A percentile compares a stretch with the other conserved stretches of the same genome.
Evolutionary conservation across 2,329 filamentous ascomycete species (phyloP).

Genomic region (Xylogone sp.): DNA sequence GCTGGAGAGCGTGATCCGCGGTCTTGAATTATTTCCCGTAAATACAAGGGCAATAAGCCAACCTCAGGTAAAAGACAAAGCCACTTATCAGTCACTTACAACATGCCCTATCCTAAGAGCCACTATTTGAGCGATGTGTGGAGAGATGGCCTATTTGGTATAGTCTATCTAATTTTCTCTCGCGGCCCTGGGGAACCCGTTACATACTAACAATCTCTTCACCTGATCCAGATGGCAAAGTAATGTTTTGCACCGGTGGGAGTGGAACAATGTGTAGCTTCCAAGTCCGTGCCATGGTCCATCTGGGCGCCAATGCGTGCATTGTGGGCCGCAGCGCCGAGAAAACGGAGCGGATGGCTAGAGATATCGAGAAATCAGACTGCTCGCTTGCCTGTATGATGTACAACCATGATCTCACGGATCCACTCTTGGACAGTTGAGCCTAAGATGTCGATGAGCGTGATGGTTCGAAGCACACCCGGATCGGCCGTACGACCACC

Average conservation of each 20-base stretch:
- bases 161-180: conserved; percentile 16
- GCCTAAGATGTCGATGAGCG: no score
- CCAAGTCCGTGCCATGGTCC: conserved; percentile 82
- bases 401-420: no score
- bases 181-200: neutral
- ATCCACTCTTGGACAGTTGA: no score
- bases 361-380: neutral
- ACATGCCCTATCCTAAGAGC: conserved; percentile 65
- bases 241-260: conserved; percentile 88
- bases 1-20: neutral
- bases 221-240: conserved; percentile 62
- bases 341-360: conserved; percentile 74
- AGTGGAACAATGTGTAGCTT: conserved; percentile 88
- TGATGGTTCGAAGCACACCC: no score
- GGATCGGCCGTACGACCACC: no score
- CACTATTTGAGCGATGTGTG: conserved; percentile 76
- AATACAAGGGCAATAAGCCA: neutral
- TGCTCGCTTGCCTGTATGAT: no score
- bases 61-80: neutral
- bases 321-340: conserved; percentile 83
- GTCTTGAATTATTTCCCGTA: neutral
- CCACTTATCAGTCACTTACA: neutral
- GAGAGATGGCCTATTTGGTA: conserved; percentile 80
- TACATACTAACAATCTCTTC: neutral
- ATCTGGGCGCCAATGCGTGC: conserved; percentile 83